Conservation (phyloP, 495 filamentous ascomycete genomes). For the Xylaria cubensis region DNA sequence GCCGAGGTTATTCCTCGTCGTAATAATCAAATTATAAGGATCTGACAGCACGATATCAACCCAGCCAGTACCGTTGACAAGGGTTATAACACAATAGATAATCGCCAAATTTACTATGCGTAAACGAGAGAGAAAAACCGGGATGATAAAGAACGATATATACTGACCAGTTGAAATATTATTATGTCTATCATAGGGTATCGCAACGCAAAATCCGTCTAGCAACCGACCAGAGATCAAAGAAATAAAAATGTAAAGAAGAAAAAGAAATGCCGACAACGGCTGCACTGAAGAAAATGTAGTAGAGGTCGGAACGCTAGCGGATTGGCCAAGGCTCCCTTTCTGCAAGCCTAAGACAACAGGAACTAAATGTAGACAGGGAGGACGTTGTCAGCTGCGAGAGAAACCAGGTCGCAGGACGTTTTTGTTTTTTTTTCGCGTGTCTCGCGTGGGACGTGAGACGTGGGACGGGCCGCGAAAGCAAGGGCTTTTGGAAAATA, state of each 20-base stretch:
- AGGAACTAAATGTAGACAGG: conserved; percentile 24
- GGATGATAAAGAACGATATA: conserved; percentile 14
- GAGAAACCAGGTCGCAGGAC: conserved; percentile 24
- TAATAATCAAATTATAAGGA: not conserved
- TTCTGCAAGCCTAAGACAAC: conserved; percentile 32
- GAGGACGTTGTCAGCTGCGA: conserved; percentile 23
- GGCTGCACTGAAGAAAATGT: conserved; percentile 29
- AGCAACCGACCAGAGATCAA: conserved; percentile 32
- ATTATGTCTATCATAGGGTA: conserved; percentile 52
- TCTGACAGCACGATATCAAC: not conserved
- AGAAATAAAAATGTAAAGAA: conserved; percentile 28
- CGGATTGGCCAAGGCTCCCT: conserved; percentile 29
- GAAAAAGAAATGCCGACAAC: conserved; percentile 28
- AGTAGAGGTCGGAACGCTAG: conserved; percentile 30
- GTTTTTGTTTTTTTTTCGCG: conserved; percentile 15
- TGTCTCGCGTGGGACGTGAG: conserved; percentile 18
- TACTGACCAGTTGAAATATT: conserved; percentile 40
- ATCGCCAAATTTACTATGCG: not conserved
- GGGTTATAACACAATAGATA: not conserved
- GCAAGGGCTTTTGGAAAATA: conserved; percentile 17
- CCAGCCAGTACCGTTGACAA: not conserved
- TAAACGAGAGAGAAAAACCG: not conserved
- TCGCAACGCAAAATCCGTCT: conserved; percentile 47
- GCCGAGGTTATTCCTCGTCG: not conserved
- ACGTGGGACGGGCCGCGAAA: conserved; percentile 17